Conservation (phyloP, 371 early-diverging fungal species). For the Apophysomyces elegans region DNA sequence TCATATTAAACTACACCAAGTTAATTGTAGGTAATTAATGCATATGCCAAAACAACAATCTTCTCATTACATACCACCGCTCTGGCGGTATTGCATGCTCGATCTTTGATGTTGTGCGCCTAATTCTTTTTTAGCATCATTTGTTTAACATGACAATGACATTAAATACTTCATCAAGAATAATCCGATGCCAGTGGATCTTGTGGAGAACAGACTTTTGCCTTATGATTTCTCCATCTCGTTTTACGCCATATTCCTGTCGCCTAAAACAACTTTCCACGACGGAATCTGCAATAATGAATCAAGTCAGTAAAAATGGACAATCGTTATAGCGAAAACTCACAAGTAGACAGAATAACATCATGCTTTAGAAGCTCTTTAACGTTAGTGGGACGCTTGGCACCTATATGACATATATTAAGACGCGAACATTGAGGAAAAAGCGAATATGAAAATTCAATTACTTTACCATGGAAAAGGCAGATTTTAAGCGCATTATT, state of each 20-base stretch:
- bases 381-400: conserved; percentile 53
- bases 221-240: conserved; percentile 59
- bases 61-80: conserved; percentile 62
- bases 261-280: conserved; percentile 78
- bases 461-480: conserved; percentile 70
- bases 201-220: conserved; percentile 75
- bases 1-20: conserved; percentile 70
- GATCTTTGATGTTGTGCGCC: conserved; percentile 97
- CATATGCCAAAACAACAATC: neutral
- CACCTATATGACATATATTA: conserved; percentile 26
- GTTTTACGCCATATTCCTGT: conserved; percentile 71
- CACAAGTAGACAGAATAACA: conserved; percentile 86
- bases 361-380: conserved; percentile 68
- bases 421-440: neutral
- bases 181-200: conserved; percentile 84
- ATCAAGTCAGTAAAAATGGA: neutral
- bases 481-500: conserved; percentile 63
- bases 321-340: conserved; percentile 15
- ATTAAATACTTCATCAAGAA: conserved; percentile 77
- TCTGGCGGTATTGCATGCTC: conserved; percentile 87
- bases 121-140: conserved; percentile 1
- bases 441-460: neutral
- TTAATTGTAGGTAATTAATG: neutral
- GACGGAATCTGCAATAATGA: conserved; percentile 59
- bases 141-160: neutral